phyloP scores from a whole-genome alignment of 163 green algal species.

The Volvox carteri region DNA sequence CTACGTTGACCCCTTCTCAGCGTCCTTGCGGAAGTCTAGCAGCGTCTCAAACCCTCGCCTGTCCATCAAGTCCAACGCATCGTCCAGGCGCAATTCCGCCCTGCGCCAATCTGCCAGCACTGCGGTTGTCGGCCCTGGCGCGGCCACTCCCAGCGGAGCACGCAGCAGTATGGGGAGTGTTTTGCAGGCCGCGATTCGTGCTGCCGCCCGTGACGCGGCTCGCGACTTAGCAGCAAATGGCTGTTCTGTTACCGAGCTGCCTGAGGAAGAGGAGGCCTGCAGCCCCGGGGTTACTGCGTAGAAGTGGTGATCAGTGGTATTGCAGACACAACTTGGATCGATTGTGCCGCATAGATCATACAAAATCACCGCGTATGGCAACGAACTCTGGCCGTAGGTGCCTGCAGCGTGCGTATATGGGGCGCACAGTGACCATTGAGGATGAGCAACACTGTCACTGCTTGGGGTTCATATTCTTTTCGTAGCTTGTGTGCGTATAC shows the following conservation, averaged over 20 bases:
- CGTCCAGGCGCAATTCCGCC: neutral
- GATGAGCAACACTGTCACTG: neutral
- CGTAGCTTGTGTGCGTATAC: too few relatives aligned
- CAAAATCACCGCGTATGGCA: neutral
- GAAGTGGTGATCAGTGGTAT: too few relatives aligned
- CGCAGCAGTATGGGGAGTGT: conserved; percentile 18
- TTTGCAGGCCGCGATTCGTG: conserved; percentile 34
- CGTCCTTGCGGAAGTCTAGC: conserved; percentile 48
- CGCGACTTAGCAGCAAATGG: conserved; percentile 11
- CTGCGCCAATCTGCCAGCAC: conserved; percentile 9
- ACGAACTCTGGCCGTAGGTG: neutral
- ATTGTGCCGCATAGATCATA: neutral
- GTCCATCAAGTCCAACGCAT: neutral
- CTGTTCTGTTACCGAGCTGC: neutral
- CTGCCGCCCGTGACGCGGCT: conserved; percentile 28
- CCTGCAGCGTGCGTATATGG: neutral
- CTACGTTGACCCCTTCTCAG: conserved; percentile 49
- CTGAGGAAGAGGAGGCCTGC: neutral
- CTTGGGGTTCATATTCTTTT: neutral
- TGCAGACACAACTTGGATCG: neutral
- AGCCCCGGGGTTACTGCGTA: too few relatives aligned
- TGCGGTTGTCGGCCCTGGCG: neutral
- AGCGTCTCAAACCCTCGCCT: conserved; percentile 26
- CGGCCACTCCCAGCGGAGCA: neutral
- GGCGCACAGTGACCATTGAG: neutral